A percentile compares a stretch with the other conserved stretches of the same genome.
Conservation (phyloP, 345 rosid species). For the Arabidopsis arenosa region DNA sequence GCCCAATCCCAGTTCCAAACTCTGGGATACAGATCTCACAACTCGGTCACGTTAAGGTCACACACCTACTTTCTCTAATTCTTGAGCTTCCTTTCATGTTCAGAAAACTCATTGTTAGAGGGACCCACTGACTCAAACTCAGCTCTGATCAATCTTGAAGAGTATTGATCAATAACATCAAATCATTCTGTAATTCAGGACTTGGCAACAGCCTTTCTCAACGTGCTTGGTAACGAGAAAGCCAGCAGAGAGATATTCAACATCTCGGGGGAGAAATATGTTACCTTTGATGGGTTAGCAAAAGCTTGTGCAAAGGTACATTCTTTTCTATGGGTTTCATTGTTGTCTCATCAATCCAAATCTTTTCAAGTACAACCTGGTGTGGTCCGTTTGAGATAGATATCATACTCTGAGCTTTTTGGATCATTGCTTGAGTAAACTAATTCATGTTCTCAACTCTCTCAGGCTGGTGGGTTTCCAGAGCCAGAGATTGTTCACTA, state of each 20-base stretch:
- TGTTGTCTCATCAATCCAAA: background rate
- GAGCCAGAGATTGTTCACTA: constrained; percentile 89
- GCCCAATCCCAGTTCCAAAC: constrained; percentile 89
- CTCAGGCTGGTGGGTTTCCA: constrained; percentile 94
- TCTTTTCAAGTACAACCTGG: background rate
- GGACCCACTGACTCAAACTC: background rate
- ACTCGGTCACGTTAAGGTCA: constrained; percentile 96
- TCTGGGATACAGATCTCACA: constrained; percentile 85
- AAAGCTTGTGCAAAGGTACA: constrained; percentile 94
- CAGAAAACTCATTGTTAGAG: background rate
- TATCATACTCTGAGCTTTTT: constrained; percentile 3
- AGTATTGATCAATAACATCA: constrained; percentile 24
- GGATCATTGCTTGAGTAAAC: constrained; percentile 17
- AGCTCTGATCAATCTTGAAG: constrained; percentile 3
- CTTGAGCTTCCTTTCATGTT: constrained; percentile 4
- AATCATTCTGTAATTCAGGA: constrained; percentile 57
- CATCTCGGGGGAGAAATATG: constrained; percentile 92
- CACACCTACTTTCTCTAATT: constrained; percentile 28
- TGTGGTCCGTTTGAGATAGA: constrained; percentile 6
- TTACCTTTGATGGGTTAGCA: constrained; percentile 91
- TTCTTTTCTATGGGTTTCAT: constrained; percentile 4
- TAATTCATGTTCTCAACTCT: constrained; percentile 11
- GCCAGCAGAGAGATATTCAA: constrained; percentile 88
- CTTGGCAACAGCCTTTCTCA: constrained; percentile 77
- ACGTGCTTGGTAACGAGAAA: constrained; percentile 84